These are phyloP conservation scores for Willaertia magna DNA, from an alignment of 208 protist species.

Conservation along the genomic window DNA sequence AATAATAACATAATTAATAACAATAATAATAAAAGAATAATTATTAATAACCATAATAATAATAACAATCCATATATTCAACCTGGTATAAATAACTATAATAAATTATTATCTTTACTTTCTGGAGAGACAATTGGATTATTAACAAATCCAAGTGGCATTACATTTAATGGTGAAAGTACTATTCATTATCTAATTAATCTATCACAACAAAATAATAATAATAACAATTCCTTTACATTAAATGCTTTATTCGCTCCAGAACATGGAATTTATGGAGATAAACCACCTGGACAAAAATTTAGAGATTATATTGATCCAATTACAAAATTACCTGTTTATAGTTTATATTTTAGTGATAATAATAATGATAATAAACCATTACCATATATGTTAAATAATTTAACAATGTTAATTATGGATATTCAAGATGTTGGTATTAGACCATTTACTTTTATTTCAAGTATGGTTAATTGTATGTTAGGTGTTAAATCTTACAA, in stretches of 20 bases:
- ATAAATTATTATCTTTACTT: not conserved
- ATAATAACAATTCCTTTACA: too few relatives aligned
- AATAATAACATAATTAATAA: not conserved
- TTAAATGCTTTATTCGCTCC: not conserved
- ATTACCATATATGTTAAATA: not conserved
- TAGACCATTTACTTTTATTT: not conserved
- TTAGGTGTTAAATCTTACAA: not conserved
- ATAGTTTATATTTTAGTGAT: not conserved
- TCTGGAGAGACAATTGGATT: not conserved
- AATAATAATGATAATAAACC: not conserved
- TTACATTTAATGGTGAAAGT: not conserved
- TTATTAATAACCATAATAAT: not conserved
- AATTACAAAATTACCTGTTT: not conserved
- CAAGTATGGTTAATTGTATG: not conserved
- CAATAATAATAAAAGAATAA: not conserved
- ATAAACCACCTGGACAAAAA: not conserved
- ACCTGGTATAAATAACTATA: not conserved
- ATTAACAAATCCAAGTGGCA: not conserved
- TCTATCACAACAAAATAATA: not conserved
- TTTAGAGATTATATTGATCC: not conserved
- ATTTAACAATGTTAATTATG: not conserved
- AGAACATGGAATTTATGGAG: not conserved
- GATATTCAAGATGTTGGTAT: constrained; percentile 7
- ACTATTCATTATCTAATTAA: not conserved
- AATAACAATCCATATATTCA: not conserved